Base-by-base conservation (phyloP, 2,329 filamentous ascomycete genomes). In the Zymoseptoria ardabiliae region DNA sequence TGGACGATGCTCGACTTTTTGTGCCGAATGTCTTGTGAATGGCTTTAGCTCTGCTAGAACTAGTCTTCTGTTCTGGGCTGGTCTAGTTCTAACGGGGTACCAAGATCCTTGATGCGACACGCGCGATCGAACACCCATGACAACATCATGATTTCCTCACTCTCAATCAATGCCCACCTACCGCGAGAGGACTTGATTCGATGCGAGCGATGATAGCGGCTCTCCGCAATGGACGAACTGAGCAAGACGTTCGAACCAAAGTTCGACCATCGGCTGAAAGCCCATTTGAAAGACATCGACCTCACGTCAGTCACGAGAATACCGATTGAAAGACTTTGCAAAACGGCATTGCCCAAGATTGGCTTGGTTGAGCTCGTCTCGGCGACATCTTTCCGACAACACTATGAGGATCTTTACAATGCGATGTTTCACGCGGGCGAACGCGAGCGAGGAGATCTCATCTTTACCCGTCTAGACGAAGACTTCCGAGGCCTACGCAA, bases 301-400 rank as follows among this genome's bases (percentile, higher is more conserved):
- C 48, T 66, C 13, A 28, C 55, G 25, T 45, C 58, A 11, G 35
- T 63, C 25, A 63, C 62, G 2, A 61, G 64, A 41, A 49, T 66
- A 17, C 48, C 62, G 19, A 49, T 45, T 5, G 23, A 51, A 45
- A 35, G 64, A 41, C 49, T 66, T 10, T n/a, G 41, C 19, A 17
- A 59, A 52, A 63, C 57, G 25, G 64, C 62, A 5, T 13, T 66
- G 2, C 65, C 64, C 7, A 56, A 62, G 28, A 59, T 68, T 41
- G 60, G 61, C 52, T 54, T 58, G 9, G 58, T 68, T 19, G 66
- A 66, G 53, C 54, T 65, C 4, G 66, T 68, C 19, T 60, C 58
- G 28, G 57, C 58, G 17, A 8, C 45, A 17, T 50, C 55, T 3
- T 68, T 64, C 41, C 52, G 20, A 30, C 21, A 57, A 9, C 49